Evolutionary conservation across 1,139 yeast species (phyloP).

Genomic region (Geotrichum histeridarum): DNA sequence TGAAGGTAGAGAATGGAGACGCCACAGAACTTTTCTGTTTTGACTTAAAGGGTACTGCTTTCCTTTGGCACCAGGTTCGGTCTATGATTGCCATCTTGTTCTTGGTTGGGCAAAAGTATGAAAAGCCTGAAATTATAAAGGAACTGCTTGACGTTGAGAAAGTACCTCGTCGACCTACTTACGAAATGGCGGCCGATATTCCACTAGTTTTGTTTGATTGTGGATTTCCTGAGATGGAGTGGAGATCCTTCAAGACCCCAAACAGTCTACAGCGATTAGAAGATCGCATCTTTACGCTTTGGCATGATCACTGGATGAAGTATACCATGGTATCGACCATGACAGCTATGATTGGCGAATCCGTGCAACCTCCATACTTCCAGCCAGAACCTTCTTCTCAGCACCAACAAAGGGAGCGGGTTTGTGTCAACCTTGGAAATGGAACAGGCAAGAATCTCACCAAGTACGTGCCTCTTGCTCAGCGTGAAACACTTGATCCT

Average conservation of each 20-base stretch:
- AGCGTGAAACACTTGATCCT: slow-evolving; percentile 57
- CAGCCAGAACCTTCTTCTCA: not conserved
- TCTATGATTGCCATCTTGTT: slow-evolving; percentile 87
- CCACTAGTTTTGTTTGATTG: slow-evolving; percentile 88
- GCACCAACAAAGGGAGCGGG: slow-evolving; percentile 2
- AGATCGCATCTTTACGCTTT: slow-evolving; percentile 29
- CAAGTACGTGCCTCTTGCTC: slow-evolving; percentile 52
- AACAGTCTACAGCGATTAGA: slow-evolving; percentile 23
- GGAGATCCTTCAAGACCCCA: slow-evolving; percentile 42
- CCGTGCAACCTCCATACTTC: slow-evolving; percentile 9
- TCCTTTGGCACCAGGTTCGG: slow-evolving; percentile 96
- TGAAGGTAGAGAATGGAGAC: slow-evolving; percentile 17
- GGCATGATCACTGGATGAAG: slow-evolving; percentile 38
- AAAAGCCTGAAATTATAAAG: slow-evolving; percentile 52
- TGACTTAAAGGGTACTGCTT: slow-evolving; percentile 82
- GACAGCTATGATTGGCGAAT: slow-evolving; percentile 26
- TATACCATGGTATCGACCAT: slow-evolving; percentile 34
- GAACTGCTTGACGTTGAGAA: slow-evolving; percentile 52
- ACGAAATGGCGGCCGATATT: slow-evolving; percentile 88
- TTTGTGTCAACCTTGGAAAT: slow-evolving; percentile 29
- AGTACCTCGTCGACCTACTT: slow-evolving; percentile 55
- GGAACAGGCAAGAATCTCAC: slow-evolving; percentile 36
- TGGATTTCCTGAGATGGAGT: slow-evolving; percentile 56
- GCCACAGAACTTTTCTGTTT: slow-evolving; percentile 48
- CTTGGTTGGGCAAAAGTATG: slow-evolving; percentile 73